Evolutionary conservation across 2,329 filamentous ascomycete species (phyloP).

Genomic region (Colletotrichum godetiae): DNA sequence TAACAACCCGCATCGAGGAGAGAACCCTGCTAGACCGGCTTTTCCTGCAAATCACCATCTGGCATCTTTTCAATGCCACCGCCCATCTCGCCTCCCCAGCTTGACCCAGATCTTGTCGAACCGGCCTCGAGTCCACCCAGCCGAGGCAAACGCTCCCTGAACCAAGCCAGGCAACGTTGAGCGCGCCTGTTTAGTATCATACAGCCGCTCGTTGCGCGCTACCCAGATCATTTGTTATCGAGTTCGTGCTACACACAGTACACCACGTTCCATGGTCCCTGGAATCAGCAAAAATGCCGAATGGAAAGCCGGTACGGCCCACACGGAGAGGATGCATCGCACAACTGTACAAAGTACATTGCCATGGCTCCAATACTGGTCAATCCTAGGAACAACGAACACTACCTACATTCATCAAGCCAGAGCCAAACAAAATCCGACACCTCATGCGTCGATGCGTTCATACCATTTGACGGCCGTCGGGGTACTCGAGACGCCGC

Average conservation of each 20-base stretch:
- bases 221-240: slow-evolving; percentile 25
- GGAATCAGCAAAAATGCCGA: background rate
- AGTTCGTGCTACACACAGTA: background rate
- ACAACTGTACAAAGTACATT: background rate
- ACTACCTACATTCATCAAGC: background rate
- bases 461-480: too few species aligned
- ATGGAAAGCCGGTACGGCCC: background rate
- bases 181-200: background rate
- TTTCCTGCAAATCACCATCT: slow-evolving; percentile 33
- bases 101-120: slow-evolving; percentile 25
- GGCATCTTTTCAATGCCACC: slow-evolving; percentile 21
- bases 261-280: slow-evolving; percentile 21
- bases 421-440: background rate
- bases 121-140: slow-evolving; percentile 17
- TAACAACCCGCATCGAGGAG: slow-evolving; percentile 29
- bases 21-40: slow-evolving; percentile 26
- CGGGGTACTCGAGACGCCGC: background rate
- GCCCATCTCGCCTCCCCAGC: slow-evolving; percentile 12
- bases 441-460: background rate
- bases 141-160: slow-evolving; percentile 7
- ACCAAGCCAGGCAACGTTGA: background rate
- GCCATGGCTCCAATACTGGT: background rate
- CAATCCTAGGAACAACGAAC: background rate
- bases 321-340: background rate
- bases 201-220: slow-evolving; percentile 16